phyloP scores from a whole-genome alignment of 208 protist genomes.

The Acanthamoeba quina region DNA sequence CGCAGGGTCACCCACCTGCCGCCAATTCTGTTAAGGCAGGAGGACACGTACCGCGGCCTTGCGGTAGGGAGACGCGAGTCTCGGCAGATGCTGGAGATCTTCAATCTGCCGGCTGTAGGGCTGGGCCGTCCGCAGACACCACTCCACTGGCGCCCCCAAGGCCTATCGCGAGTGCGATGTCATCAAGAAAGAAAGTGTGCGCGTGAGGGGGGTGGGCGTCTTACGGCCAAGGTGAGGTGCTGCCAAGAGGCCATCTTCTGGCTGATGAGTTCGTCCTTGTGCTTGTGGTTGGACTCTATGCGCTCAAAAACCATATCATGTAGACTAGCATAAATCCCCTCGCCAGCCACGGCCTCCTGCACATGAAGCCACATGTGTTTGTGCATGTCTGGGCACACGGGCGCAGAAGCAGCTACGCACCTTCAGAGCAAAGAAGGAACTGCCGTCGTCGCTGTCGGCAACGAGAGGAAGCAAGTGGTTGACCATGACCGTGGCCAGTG shows the following conservation, averaged over 20 bases:
- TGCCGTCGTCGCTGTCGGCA: not conserved
- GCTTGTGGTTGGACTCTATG: not conserved
- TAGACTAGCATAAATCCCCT: not conserved
- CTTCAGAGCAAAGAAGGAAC: not conserved
- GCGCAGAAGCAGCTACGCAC: not conserved
- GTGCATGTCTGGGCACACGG: not conserved
- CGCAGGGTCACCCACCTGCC: too few relatives aligned
- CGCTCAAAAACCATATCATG: not conserved
- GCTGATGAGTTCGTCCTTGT: not conserved
- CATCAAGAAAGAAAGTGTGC: not conserved
- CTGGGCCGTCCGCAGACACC: not conserved
- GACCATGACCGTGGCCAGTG: not conserved
- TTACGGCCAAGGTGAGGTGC: constrained; percentile 3
- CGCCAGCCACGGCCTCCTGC: constrained; percentile 6
- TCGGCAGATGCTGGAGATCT: not conserved
- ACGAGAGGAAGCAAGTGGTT: not conserved
- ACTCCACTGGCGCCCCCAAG: not conserved
- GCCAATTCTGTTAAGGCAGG: not conserved
- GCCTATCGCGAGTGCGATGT: not conserved
- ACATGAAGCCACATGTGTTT: too few relatives aligned
- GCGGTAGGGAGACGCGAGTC: not conserved
- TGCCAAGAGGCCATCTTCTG: constrained; percentile 22
- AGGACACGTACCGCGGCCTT: not conserved
- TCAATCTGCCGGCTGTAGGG: constrained; percentile 11
- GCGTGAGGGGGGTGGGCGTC: too few relatives aligned